A percentile compares a stretch with the other conserved stretches of the same genome.
These are phyloP conservation scores for Xanthoconium stramineum DNA, from an alignment of 768 basidiomycete species.

Conservation along the genomic window DNA sequence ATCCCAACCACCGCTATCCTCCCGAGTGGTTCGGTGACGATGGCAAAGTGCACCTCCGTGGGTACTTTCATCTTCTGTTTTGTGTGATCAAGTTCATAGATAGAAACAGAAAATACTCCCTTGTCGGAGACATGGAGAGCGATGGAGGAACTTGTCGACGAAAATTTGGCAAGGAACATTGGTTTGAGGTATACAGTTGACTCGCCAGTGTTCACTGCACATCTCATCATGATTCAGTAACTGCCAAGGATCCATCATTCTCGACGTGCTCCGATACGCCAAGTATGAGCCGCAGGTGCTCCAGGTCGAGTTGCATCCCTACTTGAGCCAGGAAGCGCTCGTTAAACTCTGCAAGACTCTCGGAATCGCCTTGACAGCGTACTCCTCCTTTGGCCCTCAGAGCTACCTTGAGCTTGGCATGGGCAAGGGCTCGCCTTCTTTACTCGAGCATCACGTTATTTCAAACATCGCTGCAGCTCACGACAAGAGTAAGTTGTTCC, in stretches of 20 bases:
- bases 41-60: constrained; percentile 62
- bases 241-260: constrained; percentile 64
- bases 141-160: constrained; percentile 77
- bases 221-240: constrained; percentile 46
- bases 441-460: constrained; percentile 51
- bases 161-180: constrained; percentile 71
- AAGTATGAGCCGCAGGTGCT: constrained; percentile 55
- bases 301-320: constrained; percentile 61
- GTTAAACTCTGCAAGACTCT: constrained; percentile 42
- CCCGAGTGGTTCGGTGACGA: constrained; percentile 81
- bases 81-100: not conserved
- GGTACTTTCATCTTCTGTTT: constrained; percentile 17
- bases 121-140: constrained; percentile 82
- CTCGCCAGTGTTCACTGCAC: not conserved
- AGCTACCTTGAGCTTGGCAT: constrained; percentile 65
- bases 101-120: constrained; percentile 52
- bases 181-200: constrained; percentile 55
- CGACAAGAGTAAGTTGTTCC: constrained; percentile 44
- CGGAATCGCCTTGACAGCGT: constrained; percentile 51
- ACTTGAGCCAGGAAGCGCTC: constrained; percentile 47
- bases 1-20: constrained; percentile 72
- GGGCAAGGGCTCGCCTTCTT: constrained; percentile 47
- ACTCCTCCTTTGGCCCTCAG: constrained; percentile 54
- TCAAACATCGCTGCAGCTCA: constrained; percentile 45
- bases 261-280: constrained; percentile 79